Conservation (phyloP, 2,329 filamentous ascomycete species). For the Coniochaeta pulveracea region DNA sequence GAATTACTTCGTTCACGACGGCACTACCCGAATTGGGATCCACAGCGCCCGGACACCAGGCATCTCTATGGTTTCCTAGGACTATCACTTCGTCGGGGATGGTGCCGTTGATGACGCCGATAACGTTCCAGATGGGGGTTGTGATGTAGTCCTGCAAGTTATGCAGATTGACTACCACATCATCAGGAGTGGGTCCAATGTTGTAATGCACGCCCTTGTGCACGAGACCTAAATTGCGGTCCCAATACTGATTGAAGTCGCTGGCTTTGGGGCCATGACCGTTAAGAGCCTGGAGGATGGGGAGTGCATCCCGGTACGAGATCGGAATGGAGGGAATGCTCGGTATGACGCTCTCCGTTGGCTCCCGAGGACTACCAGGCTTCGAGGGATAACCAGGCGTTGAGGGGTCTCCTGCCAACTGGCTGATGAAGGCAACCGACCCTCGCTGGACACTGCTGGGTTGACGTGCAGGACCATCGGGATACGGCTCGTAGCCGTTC, state of each 20-base stretch:
- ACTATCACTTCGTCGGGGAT: constrained; percentile 78
- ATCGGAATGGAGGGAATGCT: constrained; percentile 86
- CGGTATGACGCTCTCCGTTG: constrained; percentile 60
- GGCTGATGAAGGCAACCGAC: constrained; percentile 71
- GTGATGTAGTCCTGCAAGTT: constrained; percentile 77
- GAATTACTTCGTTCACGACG: constrained; percentile 64
- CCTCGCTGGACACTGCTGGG: constrained; percentile 85
- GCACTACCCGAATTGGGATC: constrained; percentile 80
- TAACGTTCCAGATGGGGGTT: constrained; percentile 81
- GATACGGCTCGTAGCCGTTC: constrained; percentile 71
- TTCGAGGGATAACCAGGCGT: constrained; percentile 91
- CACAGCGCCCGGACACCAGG: constrained; percentile 73
- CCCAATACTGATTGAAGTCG: constrained; percentile 65
- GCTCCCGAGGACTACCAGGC: constrained; percentile 68
- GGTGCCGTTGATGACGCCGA: constrained; percentile 83
- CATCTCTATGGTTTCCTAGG: constrained; percentile 72
- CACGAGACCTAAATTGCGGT: constrained; percentile 56
- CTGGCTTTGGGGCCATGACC: constrained; percentile 71
- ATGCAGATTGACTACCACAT: constrained; percentile 57
- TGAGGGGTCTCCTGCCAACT: constrained; percentile 64
- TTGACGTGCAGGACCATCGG: constrained; percentile 75
- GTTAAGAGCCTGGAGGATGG: constrained; percentile 81
- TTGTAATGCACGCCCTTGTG: constrained; percentile 78
- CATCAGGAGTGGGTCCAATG: constrained; percentile 68
- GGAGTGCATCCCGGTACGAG: constrained; percentile 77